Conservation (phyloP, 331 rosid species). For the Quercus tomentella region DNA sequence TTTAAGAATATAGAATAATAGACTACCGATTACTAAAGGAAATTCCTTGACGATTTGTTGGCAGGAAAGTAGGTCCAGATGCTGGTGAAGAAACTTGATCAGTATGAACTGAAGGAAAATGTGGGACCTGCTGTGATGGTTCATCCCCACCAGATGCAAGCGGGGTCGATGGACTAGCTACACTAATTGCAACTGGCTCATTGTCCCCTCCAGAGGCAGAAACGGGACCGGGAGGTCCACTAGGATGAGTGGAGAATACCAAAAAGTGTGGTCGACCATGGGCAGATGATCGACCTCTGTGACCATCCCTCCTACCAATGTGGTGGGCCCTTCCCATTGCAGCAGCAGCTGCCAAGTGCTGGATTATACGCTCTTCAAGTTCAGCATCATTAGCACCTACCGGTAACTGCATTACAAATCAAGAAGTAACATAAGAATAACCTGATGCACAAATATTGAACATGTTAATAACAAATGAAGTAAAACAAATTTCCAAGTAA, state of each 20-base stretch:
- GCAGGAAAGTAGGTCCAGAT: slow-evolving; percentile 31
- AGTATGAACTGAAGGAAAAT: slow-evolving; percentile 27
- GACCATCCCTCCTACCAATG: slow-evolving; percentile 60
- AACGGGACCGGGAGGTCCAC: slow-evolving; percentile 35
- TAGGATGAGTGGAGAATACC: slow-evolving; percentile 53
- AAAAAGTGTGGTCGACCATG: slow-evolving; percentile 59
- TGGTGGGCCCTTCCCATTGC: slow-evolving; percentile 72
- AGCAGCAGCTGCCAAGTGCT: slow-evolving; percentile 92
- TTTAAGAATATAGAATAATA: neutral
- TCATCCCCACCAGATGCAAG: slow-evolving; percentile 38
- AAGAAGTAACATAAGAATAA: slow-evolving; percentile 8
- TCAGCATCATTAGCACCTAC: slow-evolving; percentile 47
- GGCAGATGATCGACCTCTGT: slow-evolving; percentile 40
- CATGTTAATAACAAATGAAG: slow-evolving; percentile 6
- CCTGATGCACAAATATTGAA: neutral
- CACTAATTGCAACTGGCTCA: slow-evolving; percentile 40
- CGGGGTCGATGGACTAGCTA: slow-evolving; percentile 48
- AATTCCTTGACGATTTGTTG: slow-evolving; percentile 41
- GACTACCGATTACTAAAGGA: slow-evolving; percentile 46
- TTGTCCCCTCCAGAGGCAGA: slow-evolving; percentile 34
- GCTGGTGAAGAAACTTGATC: slow-evolving; percentile 43
- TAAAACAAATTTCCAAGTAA: slow-evolving; percentile 4
- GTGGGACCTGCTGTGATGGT: slow-evolving; percentile 38
- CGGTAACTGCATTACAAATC: slow-evolving; percentile 40
- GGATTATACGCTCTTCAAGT: slow-evolving; percentile 76